phyloP scores from a whole-genome alignment of 192 early-diverging fungal species.

The Podila clonocystis region DNA sequence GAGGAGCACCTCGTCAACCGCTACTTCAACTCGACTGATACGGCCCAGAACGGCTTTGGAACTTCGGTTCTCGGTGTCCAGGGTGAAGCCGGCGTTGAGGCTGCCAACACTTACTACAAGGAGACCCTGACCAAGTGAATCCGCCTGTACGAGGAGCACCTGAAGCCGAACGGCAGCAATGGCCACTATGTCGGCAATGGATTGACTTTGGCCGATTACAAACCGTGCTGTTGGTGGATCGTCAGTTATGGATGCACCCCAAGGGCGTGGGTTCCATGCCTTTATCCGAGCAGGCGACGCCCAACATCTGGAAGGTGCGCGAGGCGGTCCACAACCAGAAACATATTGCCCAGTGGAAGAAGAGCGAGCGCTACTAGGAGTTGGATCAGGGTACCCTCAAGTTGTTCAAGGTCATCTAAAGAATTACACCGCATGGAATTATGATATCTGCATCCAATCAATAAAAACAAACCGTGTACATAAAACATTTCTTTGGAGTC shows the following conservation, averaged over 20 bases:
- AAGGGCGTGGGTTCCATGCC: constrained; percentile 9
- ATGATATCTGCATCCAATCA: too few species aligned
- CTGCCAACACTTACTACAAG: constrained; percentile 16
- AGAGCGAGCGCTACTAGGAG: constrained; percentile 17
- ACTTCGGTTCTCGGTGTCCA: constrained; percentile 16
- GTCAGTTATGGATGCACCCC: constrained; percentile 17
- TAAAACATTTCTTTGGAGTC: too few species aligned
- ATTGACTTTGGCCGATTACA: constrained; percentile 55
- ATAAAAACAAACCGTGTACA: too few species aligned
- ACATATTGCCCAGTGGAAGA: constrained; percentile 6
- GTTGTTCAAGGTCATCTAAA: constrained; percentile 17
- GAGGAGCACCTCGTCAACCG: constrained; percentile 46
- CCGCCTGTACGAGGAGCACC: constrained; percentile 50
- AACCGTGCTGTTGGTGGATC: constrained; percentile 16
- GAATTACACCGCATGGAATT: not conserved
- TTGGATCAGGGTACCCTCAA: constrained; percentile 4
- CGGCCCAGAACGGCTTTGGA: not conserved
- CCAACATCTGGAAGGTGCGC: constrained; percentile 41
- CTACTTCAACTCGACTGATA: constrained; percentile 38
- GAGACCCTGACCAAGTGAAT: constrained; percentile 18
- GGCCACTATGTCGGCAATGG: constrained; percentile 63
- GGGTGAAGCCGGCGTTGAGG: constrained; percentile 27
- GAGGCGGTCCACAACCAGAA: constrained; percentile 28
- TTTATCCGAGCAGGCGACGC: constrained; percentile 19
- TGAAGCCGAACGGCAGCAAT: constrained; percentile 62